Base-by-base conservation (phyloP, 345 rosid species). In the Brassica napus region DNA sequence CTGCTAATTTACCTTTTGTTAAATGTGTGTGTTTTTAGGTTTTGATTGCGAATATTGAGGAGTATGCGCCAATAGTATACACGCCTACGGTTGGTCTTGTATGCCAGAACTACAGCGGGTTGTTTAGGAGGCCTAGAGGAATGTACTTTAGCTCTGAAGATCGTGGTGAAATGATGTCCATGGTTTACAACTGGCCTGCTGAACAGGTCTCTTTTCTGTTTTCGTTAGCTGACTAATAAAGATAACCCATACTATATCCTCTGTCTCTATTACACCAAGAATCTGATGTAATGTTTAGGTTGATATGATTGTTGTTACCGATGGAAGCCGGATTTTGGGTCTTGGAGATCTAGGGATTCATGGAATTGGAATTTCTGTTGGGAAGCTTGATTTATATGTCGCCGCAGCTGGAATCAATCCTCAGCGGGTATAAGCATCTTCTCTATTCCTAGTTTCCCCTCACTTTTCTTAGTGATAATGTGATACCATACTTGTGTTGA, bases 401-500 rank as follows among this genome's bases (percentile, higher is more conserved):
- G 99, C 98, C 73, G 99, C 99, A 59, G 99, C 98, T 72, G 99
- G 99, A 82, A 90, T 95, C 65, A 95, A 95, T 86, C 99, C 99
- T 66, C 98, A 95, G 78, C 88, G 99, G 96, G 98, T 93, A 86
- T 52, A 70, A 71, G 0, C 39, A 57, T 55, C 81, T 10, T 44
- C 12, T 21, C 32, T 60, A 47, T 35, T n/a, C 7, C 52, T 71
- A 24, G 7, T 4, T 10, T 11, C 30, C 34, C 2, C 26, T 3
- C 42, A 64, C 18, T 47, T 44, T 71, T 71, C 16, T 61, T 4
- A 47, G 32, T 78, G 35, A 12, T 69, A 26, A 75, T 9, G 32
- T 65, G 28, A 62, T 69, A 54, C 10, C 9, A 28, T 83, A 64
- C 54, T 32, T 79, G 24, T 78, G 65, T 4, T n/a, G n/a, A 30